These are phyloP conservation scores for Esteya vermicola DNA, from an alignment of 2,329 filamentous ascomycete genomes.

Conservation along the genomic window DNA sequence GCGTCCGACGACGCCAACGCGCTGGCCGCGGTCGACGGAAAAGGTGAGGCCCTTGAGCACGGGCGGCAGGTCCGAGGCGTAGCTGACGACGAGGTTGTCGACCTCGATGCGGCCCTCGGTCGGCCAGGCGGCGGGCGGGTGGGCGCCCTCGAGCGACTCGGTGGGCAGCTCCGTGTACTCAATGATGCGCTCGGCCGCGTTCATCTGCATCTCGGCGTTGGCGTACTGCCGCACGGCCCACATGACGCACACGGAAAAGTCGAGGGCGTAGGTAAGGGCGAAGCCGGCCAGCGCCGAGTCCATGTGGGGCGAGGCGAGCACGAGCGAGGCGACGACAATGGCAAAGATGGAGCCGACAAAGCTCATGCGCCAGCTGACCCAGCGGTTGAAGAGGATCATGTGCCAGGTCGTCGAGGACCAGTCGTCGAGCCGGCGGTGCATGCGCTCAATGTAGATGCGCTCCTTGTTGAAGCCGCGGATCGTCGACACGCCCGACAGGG, in stretches of 20 bases:
- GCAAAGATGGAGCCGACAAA: slow-evolving; percentile 57
- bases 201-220: slow-evolving; percentile 65
- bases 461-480: slow-evolving; percentile 63
- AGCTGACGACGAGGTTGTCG: slow-evolving; percentile 55
- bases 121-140: slow-evolving; percentile 61
- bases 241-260: slow-evolving; percentile 50
- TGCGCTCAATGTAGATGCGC: slow-evolving; percentile 50
- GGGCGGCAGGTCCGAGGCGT: slow-evolving; percentile 56
- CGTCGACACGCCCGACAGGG: slow-evolving; percentile 57
- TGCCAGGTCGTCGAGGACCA: slow-evolving; percentile 54
- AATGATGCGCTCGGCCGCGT: slow-evolving; percentile 59
- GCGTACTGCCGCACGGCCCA: slow-evolving; percentile 56
- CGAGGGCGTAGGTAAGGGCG: slow-evolving; percentile 57
- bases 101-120: slow-evolving; percentile 59
- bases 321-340: slow-evolving; percentile 47
- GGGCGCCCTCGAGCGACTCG: slow-evolving; percentile 46
- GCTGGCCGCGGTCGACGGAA: slow-evolving; percentile 48
- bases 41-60: slow-evolving; percentile 60
- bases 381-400: slow-evolving; percentile 59
- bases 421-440: slow-evolving; percentile 55
- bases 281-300: slow-evolving; percentile 62
- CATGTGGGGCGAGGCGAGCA: slow-evolving; percentile 46
- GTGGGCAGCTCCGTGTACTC: slow-evolving; percentile 59
- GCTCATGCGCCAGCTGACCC: slow-evolving; percentile 62
- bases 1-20: slow-evolving; percentile 63